These are phyloP conservation scores for Penicillium sp. DNA, from an alignment of 2,329 filamentous ascomycete genomes.

Conservation along the genomic window DNA sequence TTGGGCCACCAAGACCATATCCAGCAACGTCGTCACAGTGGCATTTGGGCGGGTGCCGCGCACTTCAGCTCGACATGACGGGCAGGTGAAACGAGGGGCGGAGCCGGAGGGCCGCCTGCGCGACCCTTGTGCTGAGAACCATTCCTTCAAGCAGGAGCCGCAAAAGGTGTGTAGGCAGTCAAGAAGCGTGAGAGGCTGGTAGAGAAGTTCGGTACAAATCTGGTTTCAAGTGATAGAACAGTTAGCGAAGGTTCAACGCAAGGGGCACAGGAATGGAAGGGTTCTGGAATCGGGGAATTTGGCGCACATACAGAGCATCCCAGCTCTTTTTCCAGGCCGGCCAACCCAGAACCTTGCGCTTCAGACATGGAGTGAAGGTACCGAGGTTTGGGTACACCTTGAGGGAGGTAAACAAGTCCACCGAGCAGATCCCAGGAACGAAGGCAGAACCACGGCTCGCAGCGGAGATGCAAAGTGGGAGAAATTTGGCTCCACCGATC, in stretches of 20 bases:
- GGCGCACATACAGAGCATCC: constrained; percentile 77
- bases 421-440: constrained; percentile 9
- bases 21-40: constrained; percentile 81
- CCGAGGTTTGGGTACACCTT: neutral
- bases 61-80: constrained; percentile 83
- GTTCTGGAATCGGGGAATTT: constrained; percentile 9
- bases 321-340: constrained; percentile 87
- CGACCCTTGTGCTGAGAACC: constrained; percentile 79
- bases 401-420: neutral
- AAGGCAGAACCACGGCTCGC: constrained; percentile 13
- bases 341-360: constrained; percentile 37
- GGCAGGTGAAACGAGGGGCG: constrained; percentile 73
- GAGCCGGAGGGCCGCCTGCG: constrained; percentile 49
- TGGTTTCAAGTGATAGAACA: constrained; percentile 37
- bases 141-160: constrained; percentile 91
- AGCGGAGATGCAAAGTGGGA: constrained; percentile 12
- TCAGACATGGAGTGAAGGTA: constrained; percentile 20
- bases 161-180: constrained; percentile 96
- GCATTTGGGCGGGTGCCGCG: constrained; percentile 88
- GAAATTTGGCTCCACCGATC: constrained; percentile 13
- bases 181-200: constrained; percentile 84
- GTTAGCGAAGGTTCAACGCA: constrained; percentile 12
- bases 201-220: constrained; percentile 96
- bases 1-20: constrained; percentile 80
- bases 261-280: constrained; percentile 15